Conservation (phyloP, 352 stramenopile genomes). For the Pythium aristosporum region DNA sequence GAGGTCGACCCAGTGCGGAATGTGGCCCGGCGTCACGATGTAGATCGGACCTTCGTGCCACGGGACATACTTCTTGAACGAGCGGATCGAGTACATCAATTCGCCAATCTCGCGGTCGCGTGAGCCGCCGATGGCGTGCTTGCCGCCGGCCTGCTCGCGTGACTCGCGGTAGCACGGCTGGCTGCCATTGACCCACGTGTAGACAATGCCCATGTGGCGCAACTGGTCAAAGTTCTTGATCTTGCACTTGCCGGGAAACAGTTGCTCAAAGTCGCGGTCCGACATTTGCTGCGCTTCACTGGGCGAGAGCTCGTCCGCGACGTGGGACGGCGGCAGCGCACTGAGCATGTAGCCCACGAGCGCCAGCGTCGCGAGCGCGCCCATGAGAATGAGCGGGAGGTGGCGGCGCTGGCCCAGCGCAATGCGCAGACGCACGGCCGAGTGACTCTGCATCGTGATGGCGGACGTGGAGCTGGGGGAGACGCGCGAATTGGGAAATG, state of each 20-base stretch:
- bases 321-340: constrained; percentile 33
- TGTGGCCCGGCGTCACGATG: constrained; percentile 81
- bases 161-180: constrained; percentile 81
- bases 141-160: constrained; percentile 63
- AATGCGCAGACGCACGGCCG: constrained; percentile 68
- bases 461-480: neutral
- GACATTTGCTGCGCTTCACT: constrained; percentile 40
- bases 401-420: constrained; percentile 61
- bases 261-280: constrained; percentile 43
- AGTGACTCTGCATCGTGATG: constrained; percentile 54
- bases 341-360: constrained; percentile 45
- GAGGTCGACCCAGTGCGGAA: constrained; percentile 81
- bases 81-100: constrained; percentile 87
- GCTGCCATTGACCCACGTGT: constrained; percentile 89
- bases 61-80: constrained; percentile 76
- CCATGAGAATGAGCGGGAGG: constrained; percentile 50
- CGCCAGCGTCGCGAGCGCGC: constrained; percentile 39
- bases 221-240: constrained; percentile 87
- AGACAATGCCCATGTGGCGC: constrained; percentile 86
- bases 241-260: constrained; percentile 75
- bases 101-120: constrained; percentile 88
- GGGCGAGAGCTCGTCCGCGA: constrained; percentile 34
- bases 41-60: constrained; percentile 87
- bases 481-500: constrained; percentile 9
- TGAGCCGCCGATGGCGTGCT: constrained; percentile 72